Evolutionary conservation across 2,329 filamentous ascomycete species (phyloP), one percentile per base, ranked within the genome.

Genomic region (Monosporascus sp.): DNA sequence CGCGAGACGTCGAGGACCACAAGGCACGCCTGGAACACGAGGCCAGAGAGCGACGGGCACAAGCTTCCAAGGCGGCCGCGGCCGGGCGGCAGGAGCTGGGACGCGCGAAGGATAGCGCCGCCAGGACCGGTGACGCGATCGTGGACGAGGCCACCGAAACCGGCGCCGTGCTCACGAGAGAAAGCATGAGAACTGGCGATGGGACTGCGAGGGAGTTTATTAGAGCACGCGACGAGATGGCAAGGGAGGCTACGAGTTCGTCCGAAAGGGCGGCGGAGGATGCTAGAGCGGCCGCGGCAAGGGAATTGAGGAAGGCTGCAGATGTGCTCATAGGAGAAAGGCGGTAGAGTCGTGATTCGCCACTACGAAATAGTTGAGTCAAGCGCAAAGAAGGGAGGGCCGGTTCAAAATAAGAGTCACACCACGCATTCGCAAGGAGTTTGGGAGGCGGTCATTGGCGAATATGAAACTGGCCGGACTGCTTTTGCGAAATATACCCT

Each of bases 1-100:
- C 52, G 11, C 51, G 49, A 24, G 57, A 60, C 20, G 46, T 65
- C 8, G 54, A 60, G 27, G 49, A 53, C 4, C 57, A 57, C 31
- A 51, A 51, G 20, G 52, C 54, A 7, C 45, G 35, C 1, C 43
- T 65, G 3, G 55, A 59, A 20, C 59, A 50, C 41, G 60, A 64
- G 14, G 54, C 46, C 8, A 54, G 37, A 14, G 57, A 62, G 18
- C 55, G 53, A 4, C 24, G 38, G 22, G 50, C 51, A 45, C 54
- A 57, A 27, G 52, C 49, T 14, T 36, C 45, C 15, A 51, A 38
- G 15, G 48, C 43, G 3, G 50, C 53, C 22, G 54, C 57, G 7
- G 52, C 52, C n/a, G 48, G 54, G 9, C 25, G 41, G n/a, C 41
- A 20, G 11, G 20, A 41, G 6, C 18, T n/a, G 38, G 38, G 9